Base-by-base conservation (phyloP, 345 rosid genomes). In the Noccaea caerulescens region DNA sequence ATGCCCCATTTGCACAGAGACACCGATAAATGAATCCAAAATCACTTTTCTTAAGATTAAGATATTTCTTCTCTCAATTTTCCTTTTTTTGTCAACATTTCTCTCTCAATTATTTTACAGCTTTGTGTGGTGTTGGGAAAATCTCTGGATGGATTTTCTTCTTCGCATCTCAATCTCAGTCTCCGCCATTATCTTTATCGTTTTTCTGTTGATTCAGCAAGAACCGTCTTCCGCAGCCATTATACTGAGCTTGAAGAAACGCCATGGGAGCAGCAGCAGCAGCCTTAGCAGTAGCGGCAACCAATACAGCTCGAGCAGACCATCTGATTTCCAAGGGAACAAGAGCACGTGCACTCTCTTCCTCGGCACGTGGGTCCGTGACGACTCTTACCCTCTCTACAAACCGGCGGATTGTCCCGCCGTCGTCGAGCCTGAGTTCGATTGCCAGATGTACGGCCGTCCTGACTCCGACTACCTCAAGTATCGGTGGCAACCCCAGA, bases 401-500 rank as follows among this genome's bases (percentile, higher is more conserved):
- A 76, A 85, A 58, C 85, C 88, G 50, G 71, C 88, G 34, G 71
- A 79, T 49, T 82, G 83, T 33, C 91, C 98, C 60, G 83, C 86
- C 42, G 52, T 82, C 77, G 86, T 94, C 11, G 96, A 86, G 41
- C 81, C 87, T 2, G 84, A 85, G 78, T 94, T 84, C 81, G 88
- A 94, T 74, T 94, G 99, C 51, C 85, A 83, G 77, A 78, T 81
- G 85, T 78, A 85, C 60, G 99, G 99, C 1, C 86, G 99, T 14
- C 99, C 97, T 3, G 99, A 94, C 58, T 81, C 95, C 33, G 84
- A 80, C 49, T 94, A 91, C 67, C 97, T 87, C 80, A 85, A 81
- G 77, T 94, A 89, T 50, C 82, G 93, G 34, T 94, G 99, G 99
- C 81, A 84, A 59, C 99, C 99, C 6, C 83, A 87, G 68, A 80